Conservation (phyloP, 495 filamentous ascomycete species). For the Penicillium goetzii region DNA sequence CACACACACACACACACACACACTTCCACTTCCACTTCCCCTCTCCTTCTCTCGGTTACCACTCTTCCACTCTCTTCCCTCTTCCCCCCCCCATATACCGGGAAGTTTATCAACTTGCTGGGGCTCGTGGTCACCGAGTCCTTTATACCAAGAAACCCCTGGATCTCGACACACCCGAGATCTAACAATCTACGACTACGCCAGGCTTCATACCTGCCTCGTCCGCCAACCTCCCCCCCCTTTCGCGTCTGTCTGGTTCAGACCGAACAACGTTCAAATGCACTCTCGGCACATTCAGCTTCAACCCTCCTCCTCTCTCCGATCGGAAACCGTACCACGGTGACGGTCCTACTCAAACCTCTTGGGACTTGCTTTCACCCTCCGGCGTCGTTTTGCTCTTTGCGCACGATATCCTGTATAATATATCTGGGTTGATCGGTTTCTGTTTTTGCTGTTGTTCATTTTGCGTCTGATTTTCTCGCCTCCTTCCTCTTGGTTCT, state of each 20-base stretch:
- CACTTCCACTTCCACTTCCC: slow-evolving; percentile 8
- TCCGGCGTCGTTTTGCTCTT: slow-evolving; percentile 47
- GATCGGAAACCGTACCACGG: slow-evolving; percentile 50
- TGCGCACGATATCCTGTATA: slow-evolving; percentile 56
- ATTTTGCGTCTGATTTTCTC: slow-evolving; percentile 28
- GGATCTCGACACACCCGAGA: background rate
- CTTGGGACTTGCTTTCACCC: slow-evolving; percentile 22
- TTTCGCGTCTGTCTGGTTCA: slow-evolving; percentile 27
- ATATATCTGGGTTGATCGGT: slow-evolving; percentile 44
- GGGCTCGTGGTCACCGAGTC: background rate
- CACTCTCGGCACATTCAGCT: slow-evolving; percentile 46
- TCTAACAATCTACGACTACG: background rate
- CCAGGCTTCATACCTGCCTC: slow-evolving; percentile 5
- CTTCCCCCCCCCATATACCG: slow-evolving; percentile 8
- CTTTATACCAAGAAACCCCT: background rate
- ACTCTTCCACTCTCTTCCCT: slow-evolving; percentile 1
- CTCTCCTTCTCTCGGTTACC: slow-evolving; percentile 2
- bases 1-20: background rate
- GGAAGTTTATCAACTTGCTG: background rate
- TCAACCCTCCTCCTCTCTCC: slow-evolving; percentile 52
- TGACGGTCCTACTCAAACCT: slow-evolving; percentile 46
- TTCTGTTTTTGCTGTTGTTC: slow-evolving; percentile 26
- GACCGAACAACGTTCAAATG: slow-evolving; percentile 54
- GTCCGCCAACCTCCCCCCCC: slow-evolving; percentile 15
- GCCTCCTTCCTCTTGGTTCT: slow-evolving; percentile 13